These are phyloP conservation scores for Scytalidium sp. DNA, from an alignment of 2,329 filamentous ascomycete genomes.

Conservation along the genomic window DNA sequence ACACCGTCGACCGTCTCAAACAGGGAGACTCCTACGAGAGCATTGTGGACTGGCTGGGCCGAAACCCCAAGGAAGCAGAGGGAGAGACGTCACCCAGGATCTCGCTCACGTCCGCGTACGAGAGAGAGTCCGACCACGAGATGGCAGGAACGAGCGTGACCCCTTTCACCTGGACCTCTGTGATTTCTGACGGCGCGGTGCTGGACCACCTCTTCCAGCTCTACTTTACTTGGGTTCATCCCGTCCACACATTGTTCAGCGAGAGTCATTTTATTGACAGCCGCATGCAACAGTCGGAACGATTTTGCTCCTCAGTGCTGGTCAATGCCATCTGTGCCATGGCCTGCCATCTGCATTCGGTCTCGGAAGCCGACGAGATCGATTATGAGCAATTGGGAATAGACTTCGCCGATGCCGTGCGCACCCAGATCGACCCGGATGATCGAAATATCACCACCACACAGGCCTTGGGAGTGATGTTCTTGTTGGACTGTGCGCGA, in stretches of 20 bases:
- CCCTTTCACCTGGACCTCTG: constrained; percentile 21
- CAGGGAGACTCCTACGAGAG: constrained; percentile 24
- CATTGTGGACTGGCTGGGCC: constrained; percentile 26
- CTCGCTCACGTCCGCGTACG: constrained; percentile 21
- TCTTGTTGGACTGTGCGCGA: constrained; percentile 24
- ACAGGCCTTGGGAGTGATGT: constrained; percentile 29
- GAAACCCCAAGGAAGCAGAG: constrained; percentile 16
- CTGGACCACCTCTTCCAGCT: constrained; percentile 29
- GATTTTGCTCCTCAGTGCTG: constrained; percentile 25
- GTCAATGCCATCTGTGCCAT: constrained; percentile 31
- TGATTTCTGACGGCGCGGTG: constrained; percentile 20
- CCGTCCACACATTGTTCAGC: constrained; percentile 29
- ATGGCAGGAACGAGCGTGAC: constrained; percentile 12
- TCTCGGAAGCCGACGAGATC: constrained; percentile 13
- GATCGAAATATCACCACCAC: constrained; percentile 23
- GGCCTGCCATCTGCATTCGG: constrained; percentile 27
- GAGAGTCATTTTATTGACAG: constrained; percentile 26
- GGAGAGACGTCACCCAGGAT: constrained; percentile 19
- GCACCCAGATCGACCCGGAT: constrained; percentile 15
- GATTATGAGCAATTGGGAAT: constrained; percentile 22
- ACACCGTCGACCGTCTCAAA: constrained; percentile 25
- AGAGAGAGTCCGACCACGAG: constrained; percentile 20
- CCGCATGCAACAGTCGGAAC: constrained; percentile 15
- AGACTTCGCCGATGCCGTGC: constrained; percentile 24
- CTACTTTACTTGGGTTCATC: constrained; percentile 32